Evolutionary conservation across 78 protist species (phyloP), one percentile per base, ranked within the genome.

Genomic region (Mastigamoeba balamuthi): DNA sequence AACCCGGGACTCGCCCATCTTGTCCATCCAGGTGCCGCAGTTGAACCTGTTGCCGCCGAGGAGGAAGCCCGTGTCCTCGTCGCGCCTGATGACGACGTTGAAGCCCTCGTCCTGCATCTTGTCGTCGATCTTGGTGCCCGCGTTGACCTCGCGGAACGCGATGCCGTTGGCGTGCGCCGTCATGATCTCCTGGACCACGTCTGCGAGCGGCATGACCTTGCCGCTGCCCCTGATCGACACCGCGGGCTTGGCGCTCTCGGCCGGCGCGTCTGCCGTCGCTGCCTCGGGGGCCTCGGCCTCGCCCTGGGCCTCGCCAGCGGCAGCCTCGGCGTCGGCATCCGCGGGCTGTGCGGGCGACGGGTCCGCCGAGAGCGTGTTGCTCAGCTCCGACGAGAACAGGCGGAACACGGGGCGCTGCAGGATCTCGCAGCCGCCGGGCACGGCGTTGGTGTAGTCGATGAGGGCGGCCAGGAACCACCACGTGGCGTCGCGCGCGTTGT

Each of bases 21-120:
- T 95, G 84, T 95, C 98, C 94, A 89, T 91, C 98, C 98, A 95
- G n/a, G 97, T 93, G 1, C 97, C 97, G 41, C 93, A 83, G 66
- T 95, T 95, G 63, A 2, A 27, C 17, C 5, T 40, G 48, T 81
- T 88, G 8, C 98, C 98, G 67, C 98, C 98, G 53, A 53, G 72
- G 0, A 91, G 53, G 77, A 93, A 75, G 23, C 95, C 95, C 73
- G 87, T 87, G 4, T 33, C 76, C 8, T 7, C 29, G 53, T 91
- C 88, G 25, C 71, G 27, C 36, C 6, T 25, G 17, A 88, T 81
- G n/a, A 75, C 39, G 10, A 94, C 71, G 39, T 88, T 64, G 80
- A 92, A 94, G 7, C 84, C 96, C 27, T 78, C 88, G 66, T 72
- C 80, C 52, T 71, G 67, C 98, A 95, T 93, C 40, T 76, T 5